These are phyloP conservation scores for Monilinia polystroma DNA, from an alignment of 2,329 filamentous ascomycete species.

Conservation along the genomic window DNA sequence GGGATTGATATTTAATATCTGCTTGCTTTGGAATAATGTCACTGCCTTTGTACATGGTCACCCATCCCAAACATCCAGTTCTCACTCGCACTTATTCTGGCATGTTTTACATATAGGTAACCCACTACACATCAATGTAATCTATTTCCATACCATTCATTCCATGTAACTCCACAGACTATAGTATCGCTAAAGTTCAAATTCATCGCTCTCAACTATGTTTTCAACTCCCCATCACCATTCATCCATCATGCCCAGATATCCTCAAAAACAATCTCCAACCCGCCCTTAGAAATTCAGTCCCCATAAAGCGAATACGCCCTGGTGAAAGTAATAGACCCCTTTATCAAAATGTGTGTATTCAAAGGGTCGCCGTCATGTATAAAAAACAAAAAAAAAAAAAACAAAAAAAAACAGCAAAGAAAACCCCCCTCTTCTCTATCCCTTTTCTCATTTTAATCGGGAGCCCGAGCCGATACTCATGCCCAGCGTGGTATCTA, in stretches of 20 bases:
- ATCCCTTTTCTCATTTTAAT: not conserved
- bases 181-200: not conserved
- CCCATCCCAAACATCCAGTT: not conserved
- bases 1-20: not conserved
- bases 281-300: not conserved
- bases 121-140: not conserved
- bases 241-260: not conserved
- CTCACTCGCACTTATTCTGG: not conserved
- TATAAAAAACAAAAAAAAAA: too few species aligned
- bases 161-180: not conserved
- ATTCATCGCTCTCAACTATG: not conserved
- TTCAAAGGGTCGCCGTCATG: not conserved
- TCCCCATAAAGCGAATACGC: not conserved
- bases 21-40: not conserved
- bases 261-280: constrained; percentile 11
- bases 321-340: not conserved
- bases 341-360: not conserved
- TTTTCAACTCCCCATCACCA: not conserved
- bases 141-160: not conserved
- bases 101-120: not conserved
- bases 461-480: not conserved
- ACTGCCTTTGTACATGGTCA: not conserved
- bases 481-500: constrained; percentile 10
- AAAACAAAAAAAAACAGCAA: not conserved
- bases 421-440: not conserved